Percentiles rank a stretch among this genome's conserved stretches.
Evolutionary conservation across 306 rosid species (phyloP).

Genomic region (Castanospermum australe): DNA sequence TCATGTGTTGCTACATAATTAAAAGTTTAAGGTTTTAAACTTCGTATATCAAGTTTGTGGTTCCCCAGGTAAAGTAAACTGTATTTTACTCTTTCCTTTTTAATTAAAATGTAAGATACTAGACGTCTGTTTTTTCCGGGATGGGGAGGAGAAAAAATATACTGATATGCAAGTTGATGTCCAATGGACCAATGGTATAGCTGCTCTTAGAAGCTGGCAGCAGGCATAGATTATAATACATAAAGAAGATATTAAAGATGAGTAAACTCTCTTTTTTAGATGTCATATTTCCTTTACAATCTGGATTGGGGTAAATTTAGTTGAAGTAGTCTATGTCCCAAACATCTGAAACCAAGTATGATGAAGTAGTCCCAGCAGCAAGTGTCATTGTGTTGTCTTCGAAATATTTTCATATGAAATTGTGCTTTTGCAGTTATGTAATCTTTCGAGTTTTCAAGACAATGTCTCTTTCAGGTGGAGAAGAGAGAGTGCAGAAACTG

Average conservation of each 20-base stretch:
- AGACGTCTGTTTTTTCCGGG: too few species aligned
- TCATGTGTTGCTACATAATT: too few species aligned
- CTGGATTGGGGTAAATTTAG: background rate
- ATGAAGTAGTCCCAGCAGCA: background rate
- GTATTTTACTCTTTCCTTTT: too few species aligned
- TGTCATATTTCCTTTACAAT: background rate
- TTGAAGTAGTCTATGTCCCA: background rate
- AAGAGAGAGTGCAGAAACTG: constrained; percentile 71
- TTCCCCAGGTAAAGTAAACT: too few species aligned
- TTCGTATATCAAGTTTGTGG: too few species aligned
- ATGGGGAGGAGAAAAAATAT: background rate
- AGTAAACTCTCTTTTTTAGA: background rate
- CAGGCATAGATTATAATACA: background rate
- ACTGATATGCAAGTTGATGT: background rate
- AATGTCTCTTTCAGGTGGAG: constrained; percentile 58
- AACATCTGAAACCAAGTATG: background rate
- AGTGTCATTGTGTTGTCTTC: background rate
- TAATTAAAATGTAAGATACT: background rate
- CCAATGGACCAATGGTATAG: background rate
- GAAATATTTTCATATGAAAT: background rate
- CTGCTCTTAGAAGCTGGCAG: background rate
- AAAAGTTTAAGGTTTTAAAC: too few species aligned
- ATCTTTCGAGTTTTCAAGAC: constrained; percentile 2
- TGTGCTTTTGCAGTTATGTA: background rate
- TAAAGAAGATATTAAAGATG: background rate